Conservation (phyloP, 2,329 filamentous ascomycete genomes). For the Epichloe uncinata region DNA sequence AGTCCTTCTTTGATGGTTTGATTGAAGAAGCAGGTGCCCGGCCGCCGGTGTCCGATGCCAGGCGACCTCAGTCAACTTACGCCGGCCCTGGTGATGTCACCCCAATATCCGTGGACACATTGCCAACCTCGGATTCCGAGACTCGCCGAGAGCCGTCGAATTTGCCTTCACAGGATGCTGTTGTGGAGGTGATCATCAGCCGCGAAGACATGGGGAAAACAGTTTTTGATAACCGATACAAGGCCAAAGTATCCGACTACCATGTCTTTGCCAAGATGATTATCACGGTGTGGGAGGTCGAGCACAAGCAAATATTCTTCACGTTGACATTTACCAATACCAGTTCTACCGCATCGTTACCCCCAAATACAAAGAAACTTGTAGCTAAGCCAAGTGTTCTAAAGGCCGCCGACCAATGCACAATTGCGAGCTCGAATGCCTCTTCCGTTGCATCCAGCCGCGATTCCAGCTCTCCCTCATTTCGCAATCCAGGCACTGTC, state of each 20-base stretch:
- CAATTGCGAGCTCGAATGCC: constrained; percentile 30
- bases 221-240: constrained; percentile 20
- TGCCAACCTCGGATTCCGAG: constrained; percentile 17
- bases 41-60: constrained; percentile 12
- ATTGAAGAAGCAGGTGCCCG: constrained; percentile 27
- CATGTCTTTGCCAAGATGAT: constrained; percentile 59
- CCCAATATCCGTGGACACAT: constrained; percentile 18
- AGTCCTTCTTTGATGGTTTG: constrained; percentile 42
- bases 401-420: constrained; percentile 33
- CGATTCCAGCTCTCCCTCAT: constrained; percentile 32
- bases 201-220: constrained; percentile 31
- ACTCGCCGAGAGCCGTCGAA: constrained; percentile 13
- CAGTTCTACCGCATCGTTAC: constrained; percentile 23
- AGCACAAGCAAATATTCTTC: constrained; percentile 54
- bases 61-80: constrained; percentile 8
- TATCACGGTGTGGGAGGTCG: constrained; percentile 58
- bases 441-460: constrained; percentile 34
- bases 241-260: constrained; percentile 23
- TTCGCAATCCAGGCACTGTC: constrained; percentile 37
- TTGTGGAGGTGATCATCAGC: constrained; percentile 55
- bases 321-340: constrained; percentile 62
- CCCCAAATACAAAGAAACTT: constrained; percentile 22
- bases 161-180: constrained; percentile 40
- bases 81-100: constrained; percentile 23
- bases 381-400: constrained; percentile 26